phyloP scores from a whole-genome alignment of 768 basidiomycete species.

The Leccinellum rugosiceps region DNA sequence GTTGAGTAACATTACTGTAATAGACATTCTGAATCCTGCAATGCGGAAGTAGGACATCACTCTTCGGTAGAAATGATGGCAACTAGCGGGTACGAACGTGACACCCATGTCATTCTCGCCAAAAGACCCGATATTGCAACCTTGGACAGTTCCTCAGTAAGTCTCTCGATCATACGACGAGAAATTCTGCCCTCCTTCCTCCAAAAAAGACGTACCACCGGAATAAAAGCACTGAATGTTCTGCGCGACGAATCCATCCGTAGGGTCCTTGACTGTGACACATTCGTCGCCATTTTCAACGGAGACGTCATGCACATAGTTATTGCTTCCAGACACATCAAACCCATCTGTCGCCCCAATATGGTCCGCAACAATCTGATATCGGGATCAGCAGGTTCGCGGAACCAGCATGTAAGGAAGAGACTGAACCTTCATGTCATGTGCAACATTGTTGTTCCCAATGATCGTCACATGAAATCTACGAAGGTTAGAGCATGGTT shows the following conservation, averaged over 20 bases:
- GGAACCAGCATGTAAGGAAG: not conserved
- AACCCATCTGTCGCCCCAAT: slow-evolving; percentile 10
- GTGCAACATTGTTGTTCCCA: slow-evolving; percentile 6
- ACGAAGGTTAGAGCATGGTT: not conserved
- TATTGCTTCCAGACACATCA: slow-evolving; percentile 27
- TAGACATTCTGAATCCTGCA: slow-evolving; percentile 6
- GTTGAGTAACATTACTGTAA: slow-evolving; percentile 8
- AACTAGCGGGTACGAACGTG: not conserved
- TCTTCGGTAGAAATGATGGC: not conserved
- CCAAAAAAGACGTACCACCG: not conserved
- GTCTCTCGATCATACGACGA: not conserved
- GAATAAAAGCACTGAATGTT: slow-evolving; percentile 13
- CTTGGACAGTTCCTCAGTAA: slow-evolving; percentile 1
- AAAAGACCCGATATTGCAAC: slow-evolving; percentile 17
- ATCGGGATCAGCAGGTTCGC: not conserved
- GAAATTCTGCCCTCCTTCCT: not conserved
- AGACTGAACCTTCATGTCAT: slow-evolving; percentile 8
- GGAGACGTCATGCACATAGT: slow-evolving; percentile 33
- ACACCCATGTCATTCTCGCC: not conserved
- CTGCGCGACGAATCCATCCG: slow-evolving; percentile 16
- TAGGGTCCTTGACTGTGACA: slow-evolving; percentile 33
- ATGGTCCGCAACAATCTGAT: slow-evolving; percentile 11
- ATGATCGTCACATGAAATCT: slow-evolving; percentile 14
- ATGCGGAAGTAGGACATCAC: not conserved
- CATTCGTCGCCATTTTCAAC: slow-evolving; percentile 34